Percentiles rank a stretch among this genome's conserved stretches.
phyloP scores from a whole-genome alignment of 2,329 filamentous ascomycete genomes.

The Neurospora crassa region DNA sequence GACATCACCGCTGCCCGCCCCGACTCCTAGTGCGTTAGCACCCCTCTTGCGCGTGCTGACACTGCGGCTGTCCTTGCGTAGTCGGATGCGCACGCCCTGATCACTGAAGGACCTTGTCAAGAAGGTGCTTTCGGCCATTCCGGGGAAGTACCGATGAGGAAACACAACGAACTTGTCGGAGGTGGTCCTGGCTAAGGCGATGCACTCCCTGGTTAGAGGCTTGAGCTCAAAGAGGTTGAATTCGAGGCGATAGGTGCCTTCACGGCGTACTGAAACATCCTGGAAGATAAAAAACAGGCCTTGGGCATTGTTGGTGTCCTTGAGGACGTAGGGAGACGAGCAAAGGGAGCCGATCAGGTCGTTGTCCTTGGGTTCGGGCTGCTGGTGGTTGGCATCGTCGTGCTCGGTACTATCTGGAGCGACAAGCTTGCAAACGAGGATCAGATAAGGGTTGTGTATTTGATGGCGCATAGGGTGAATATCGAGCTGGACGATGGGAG shows the following conservation, averaged over 20 bases:
- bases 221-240: slow-evolving; percentile 71
- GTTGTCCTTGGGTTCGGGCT: slow-evolving; percentile 38
- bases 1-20: background rate
- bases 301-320: slow-evolving; percentile 68
- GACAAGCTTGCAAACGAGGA: slow-evolving; percentile 31
- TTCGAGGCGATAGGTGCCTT: slow-evolving; percentile 62
- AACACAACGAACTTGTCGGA: slow-evolving; percentile 61
- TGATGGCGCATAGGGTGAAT: slow-evolving; percentile 37
- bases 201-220: slow-evolving; percentile 23
- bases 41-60: slow-evolving; percentile 39
- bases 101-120: slow-evolving; percentile 77
- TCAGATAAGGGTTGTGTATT: slow-evolving; percentile 46
- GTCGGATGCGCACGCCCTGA: slow-evolving; percentile 72
- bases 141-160: slow-evolving; percentile 61
- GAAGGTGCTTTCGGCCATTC: slow-evolving; percentile 72
- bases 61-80: slow-evolving; percentile 71
- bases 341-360: slow-evolving; percentile 62
- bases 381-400: slow-evolving; percentile 24
- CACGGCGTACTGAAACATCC: slow-evolving; percentile 68
- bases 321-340: slow-evolving; percentile 73
- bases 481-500: slow-evolving; percentile 69
- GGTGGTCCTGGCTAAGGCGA: slow-evolving; percentile 31
- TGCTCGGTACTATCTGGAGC: slow-evolving; percentile 30
- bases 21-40: slow-evolving; percentile 9
- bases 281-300: slow-evolving; percentile 88